These are phyloP conservation scores for Hirsutella minnesotensis DNA, from an alignment of 2,329 filamentous ascomycete species.

Conservation along the genomic window DNA sequence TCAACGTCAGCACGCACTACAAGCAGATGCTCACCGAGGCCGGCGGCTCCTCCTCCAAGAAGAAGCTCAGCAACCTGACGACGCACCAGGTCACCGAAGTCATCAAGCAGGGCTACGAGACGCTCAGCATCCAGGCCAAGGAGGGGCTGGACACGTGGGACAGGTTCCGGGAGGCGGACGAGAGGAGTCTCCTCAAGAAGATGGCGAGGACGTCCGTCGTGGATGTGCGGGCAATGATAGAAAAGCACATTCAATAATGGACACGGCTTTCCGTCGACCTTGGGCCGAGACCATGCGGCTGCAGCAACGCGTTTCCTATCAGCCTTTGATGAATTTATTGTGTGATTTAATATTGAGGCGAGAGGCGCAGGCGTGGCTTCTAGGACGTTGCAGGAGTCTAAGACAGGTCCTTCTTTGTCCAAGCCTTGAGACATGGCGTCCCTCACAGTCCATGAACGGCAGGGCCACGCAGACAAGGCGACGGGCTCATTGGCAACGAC, in stretches of 20 bases:
- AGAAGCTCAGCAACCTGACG: conserved; percentile 57
- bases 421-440: too few species aligned
- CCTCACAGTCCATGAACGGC: too few species aligned
- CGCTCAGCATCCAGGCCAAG: conserved; percentile 77
- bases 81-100: conserved; percentile 77
- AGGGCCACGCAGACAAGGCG: too few species aligned
- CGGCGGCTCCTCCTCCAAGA: conserved; percentile 20
- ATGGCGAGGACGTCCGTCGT: conserved; percentile 67
- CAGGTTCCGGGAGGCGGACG: conserved; percentile 74
- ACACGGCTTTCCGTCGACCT: background rate
- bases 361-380: too few species aligned
- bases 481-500: too few species aligned
- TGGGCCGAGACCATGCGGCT: background rate
- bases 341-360: too few species aligned
- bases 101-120: conserved; percentile 95
- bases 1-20: conserved; percentile 78
- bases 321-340: too few species aligned
- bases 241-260: conserved; percentile 13
- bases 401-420: too few species aligned
- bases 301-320: too few species aligned
- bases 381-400: too few species aligned
- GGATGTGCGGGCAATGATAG: conserved; percentile 42
- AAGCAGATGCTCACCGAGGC: conserved; percentile 62
- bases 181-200: conserved; percentile 75
- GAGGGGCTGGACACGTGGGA: conserved; percentile 83